Base-by-base conservation (phyloP, 768 basidiomycete species). In the Russula vinacea region DNA sequence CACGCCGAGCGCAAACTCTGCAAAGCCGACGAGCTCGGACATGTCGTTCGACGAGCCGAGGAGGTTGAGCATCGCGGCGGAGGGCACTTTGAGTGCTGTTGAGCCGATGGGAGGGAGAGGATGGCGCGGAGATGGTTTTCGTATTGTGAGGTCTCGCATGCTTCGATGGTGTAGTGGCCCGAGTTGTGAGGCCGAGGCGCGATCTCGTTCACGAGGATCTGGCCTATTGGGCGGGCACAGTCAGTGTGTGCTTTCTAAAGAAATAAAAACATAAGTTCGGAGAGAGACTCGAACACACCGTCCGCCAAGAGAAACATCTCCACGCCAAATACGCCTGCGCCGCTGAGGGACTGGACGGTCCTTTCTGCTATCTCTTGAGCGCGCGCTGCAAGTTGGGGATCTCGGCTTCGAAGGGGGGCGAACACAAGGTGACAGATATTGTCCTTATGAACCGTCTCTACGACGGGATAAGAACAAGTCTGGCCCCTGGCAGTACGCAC, bases 171-270 rank as follows among this genome's bases (percentile, higher is more conserved):
- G 75, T 98, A 96, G 74, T 99, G 97, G 0, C 96, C 97, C 10
- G 95, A 98, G 77, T 98, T 99, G 74, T 99, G 97, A 1, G 97
- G 96, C 19, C 97, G 84, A 14, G 97, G 97, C 0, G 97, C 97
- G 65, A 99, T 96, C 77, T 99, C 97, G 75, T 99, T 99, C 67
- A 99, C 83, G 63, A 86, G 85, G 1, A 98, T 81, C 0, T 79
- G 74, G 14, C 90, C 94, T 95, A 11, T 22, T 11, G n/a, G n/a
- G 9, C 0, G 68, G 6, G 22, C 16, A 16, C 4, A 32, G 52
- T 54, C 14, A 19, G 11, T 56, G 14, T 58, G 35, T 29, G 7
- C 26, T 9, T 10, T 22, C 45, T 47, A 2, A 2, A 22, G 22
- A 13, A 40, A 37, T 53, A 35, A 29, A 29, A 33, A 35, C 9